Conservation (phyloP, 2,329 filamentous ascomycete genomes). For the Plectosphaerella cucumerina region DNA sequence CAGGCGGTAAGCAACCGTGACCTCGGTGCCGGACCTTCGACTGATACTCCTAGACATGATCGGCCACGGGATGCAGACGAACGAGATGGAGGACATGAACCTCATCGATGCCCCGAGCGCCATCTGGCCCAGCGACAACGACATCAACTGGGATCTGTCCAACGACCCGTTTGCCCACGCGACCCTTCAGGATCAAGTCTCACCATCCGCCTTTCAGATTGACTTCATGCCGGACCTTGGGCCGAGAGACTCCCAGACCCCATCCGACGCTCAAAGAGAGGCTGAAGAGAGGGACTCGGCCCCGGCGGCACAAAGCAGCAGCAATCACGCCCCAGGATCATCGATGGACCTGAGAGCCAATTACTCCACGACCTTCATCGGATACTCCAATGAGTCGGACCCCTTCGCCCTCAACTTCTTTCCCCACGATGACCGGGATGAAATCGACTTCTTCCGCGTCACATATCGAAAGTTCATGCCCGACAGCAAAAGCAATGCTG, state of each 20-base stretch:
- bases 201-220: background rate
- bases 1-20: background rate
- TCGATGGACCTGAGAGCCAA: constrained; percentile 1
- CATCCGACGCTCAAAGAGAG: too few species aligned
- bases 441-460: constrained; percentile 21
- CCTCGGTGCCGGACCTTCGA: background rate
- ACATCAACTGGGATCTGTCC: background rate
- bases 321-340: too few species aligned
- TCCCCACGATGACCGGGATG: constrained; percentile 18
- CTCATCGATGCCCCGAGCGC: too few species aligned
- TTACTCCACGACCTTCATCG: constrained; percentile 9
- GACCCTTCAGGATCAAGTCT: background rate
- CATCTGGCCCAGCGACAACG: background rate
- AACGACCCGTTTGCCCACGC: background rate
- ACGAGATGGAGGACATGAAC: too few species aligned
- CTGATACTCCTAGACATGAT: background rate
- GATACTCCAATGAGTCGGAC: constrained; percentile 8
- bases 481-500: background rate
- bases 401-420: constrained; percentile 16
- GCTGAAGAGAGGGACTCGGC: too few species aligned
- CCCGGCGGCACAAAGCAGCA: too few species aligned
- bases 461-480: constrained; percentile 11
- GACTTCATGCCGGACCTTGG: background rate
- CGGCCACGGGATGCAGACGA: too few species aligned
- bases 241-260: background rate